phyloP scores from a whole-genome alignment of 164 flowering plant species.

The Nymphaea colorata region DNA sequence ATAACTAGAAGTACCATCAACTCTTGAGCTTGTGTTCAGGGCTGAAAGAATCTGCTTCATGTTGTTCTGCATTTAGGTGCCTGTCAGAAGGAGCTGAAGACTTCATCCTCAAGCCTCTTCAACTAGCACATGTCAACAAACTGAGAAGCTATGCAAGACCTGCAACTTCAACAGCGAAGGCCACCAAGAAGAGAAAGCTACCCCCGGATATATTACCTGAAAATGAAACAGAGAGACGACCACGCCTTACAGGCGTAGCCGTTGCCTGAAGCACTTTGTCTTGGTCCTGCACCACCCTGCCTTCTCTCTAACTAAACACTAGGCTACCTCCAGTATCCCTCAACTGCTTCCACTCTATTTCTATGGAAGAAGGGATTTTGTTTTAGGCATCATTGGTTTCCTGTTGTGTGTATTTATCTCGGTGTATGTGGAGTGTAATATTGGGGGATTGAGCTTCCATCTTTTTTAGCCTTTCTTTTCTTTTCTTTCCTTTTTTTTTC shows the following conservation, averaged over 20 bases:
- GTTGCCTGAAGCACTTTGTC: constrained; percentile 10
- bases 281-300: not conserved
- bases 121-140: constrained; percentile 6
- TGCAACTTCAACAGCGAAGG: constrained; percentile 3
- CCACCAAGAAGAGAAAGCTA: constrained; percentile 14
- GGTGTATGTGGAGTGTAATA: no score
- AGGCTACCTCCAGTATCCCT: no score
- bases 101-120: constrained; percentile 18
- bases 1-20: no score
- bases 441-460: no score
- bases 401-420: no score
- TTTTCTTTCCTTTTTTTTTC: no score
- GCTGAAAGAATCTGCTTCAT: not conserved
- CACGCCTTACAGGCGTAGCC: constrained; percentile 15
- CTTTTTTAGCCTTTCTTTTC: no score
- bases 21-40: no score
- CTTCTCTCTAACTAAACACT: not conserved
- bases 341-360: no score
- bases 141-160: constrained; percentile 13
- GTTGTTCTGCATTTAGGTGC: constrained; percentile 7
- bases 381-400: no score
- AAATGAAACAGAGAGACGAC: constrained; percentile 17
- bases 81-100: constrained; percentile 20
- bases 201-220: constrained; percentile 17
- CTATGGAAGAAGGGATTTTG: no score